Evolutionary conservation across 164 flowering plant genomes (phyloP), one percentile per base, ranked within the genome.

Genomic region (Dillenia turbinata): DNA sequence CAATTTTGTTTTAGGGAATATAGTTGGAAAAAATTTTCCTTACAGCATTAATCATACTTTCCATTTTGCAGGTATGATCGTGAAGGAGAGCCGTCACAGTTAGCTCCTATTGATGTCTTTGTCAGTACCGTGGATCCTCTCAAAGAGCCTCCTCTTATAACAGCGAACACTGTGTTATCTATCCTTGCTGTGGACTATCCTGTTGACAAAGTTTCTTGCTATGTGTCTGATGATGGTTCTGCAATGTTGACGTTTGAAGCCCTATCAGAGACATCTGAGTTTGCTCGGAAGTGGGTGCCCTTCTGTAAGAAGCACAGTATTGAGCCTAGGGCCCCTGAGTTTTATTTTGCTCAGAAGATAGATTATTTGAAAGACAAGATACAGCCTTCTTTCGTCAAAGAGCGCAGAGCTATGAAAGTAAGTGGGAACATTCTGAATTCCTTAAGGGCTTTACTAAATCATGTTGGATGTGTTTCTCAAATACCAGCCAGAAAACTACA

Each of bases 41-140:
- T 33, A 5, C 22, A 33, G 6, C 40, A 33, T 44, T 64, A 15
- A 60, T 44, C 10, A 9, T 15, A 10, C n/a, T 50, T 44, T 67
- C 46, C 17, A 9, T 26, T 51, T 49, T 63, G 59, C 80, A 93
- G 98, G 65, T 85, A 73, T 78, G 98, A 94, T 62, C 75, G 96
- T 16, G 97, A 91, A 54, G 97, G 98, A 47, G 97, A 94, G 68
- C 95, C 97, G 56, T 87, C 97, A 52, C 97, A 86, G 72, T 68
- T 94, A 59, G 91, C 91, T 61, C 98, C 98, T 58, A 74, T 94
- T 10, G 98, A 94, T 75, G 71, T 94, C 54, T 94, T 94, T 79
- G 98, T 94, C 49, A 94, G 98, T 85, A 94, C 98, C 0, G 98
- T 94, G 83, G 98, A 94, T 77, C 98, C 98, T 22, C 75, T 94